Conservation (phyloP, 768 basidiomycete genomes). For the Pleurotus platypus region DNA sequence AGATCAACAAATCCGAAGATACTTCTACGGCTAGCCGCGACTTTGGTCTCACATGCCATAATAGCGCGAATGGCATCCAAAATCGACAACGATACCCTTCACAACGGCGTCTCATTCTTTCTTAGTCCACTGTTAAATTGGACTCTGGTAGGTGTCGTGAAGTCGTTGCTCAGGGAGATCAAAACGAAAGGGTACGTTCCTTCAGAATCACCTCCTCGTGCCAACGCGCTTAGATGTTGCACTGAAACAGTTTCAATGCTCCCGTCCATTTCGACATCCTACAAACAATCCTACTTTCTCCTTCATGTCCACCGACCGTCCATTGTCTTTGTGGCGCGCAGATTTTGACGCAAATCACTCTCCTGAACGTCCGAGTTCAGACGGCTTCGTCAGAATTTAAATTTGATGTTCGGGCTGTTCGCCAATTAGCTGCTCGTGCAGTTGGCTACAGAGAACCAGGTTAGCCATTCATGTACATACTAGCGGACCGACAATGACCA, state of each 20-base stretch:
- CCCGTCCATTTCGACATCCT: conserved; percentile 59
- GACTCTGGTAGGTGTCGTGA: conserved; percentile 75
- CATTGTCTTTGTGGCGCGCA: conserved; percentile 56
- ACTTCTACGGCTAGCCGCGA: conserved; percentile 63
- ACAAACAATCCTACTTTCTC: conserved; percentile 60
- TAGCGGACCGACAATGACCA: background rate
- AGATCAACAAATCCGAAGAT: conserved; percentile 72
- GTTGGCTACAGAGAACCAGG: conserved; percentile 10
- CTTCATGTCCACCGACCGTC: conserved; percentile 65
- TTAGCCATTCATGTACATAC: background rate
- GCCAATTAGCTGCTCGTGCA: conserved; percentile 4
- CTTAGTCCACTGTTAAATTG: conserved; percentile 69
- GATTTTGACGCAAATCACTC: conserved; percentile 42
- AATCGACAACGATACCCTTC: conserved; percentile 64
- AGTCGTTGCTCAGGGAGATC: conserved; percentile 59
- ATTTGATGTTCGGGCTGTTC: conserved; percentile 1
- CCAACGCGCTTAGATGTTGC: background rate
- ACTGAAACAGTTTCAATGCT: conserved; percentile 36
- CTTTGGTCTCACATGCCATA: conserved; percentile 65
- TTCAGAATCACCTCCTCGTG: background rate
- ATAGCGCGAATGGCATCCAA: conserved; percentile 40
- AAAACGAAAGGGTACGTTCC: conserved; percentile 46
- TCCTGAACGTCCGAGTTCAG: conserved; percentile 28
- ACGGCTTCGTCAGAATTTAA: background rate
- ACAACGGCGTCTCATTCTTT: conserved; percentile 78